Evolutionary conservation across 306 rosid genomes (phyloP), one percentile per base, ranked within the genome.

Genomic region (Castanopsis chinensis): DNA sequence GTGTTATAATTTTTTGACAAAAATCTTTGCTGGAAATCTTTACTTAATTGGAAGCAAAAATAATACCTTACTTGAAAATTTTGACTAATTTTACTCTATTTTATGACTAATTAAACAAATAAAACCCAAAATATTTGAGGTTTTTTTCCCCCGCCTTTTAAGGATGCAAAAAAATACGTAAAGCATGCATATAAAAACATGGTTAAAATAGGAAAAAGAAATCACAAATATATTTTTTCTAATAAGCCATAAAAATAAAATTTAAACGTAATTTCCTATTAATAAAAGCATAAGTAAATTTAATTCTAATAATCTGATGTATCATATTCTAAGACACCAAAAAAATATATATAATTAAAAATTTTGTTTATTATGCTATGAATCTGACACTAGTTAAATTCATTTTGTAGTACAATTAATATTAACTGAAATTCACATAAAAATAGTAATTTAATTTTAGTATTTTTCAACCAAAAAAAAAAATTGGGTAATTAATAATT

Each of bases 111-210:
- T 30, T 60, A 78, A 79, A n/a, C 43, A 20, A 67, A 25, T 14
- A 23, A 56, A 20, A 9, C 76, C 52, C 45, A 43, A 72, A 72
- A 53, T 8, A 45, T 8, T 45, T 8, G 3, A 45, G 14, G 14
- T 71, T 52, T n/a, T 30, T 20, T 51, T 9, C 18, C 9, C 12
- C 61, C 77, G 1, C 55, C 25, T 33, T 74, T 77, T 15, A 35
- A 70, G 85, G 71, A 70, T 83, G 71, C 71, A 69, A 53, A 25
- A 49, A 18, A 27, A 23, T 52, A 75, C 14, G 63, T 69, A 75
- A 63, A 19, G 52, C 23, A 77, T 59, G 72, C 25, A 79, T 52
- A 63, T 72, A 76, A 71, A 79, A 73, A 41, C 14, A 58, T 59
- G 65, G 32, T 59, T 59, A 59, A 23, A 59, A 3, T 59, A 10